These are phyloP conservation scores for Ascoidea tarda DNA, from an alignment of 805 yeast genomes.

Conservation along the genomic window DNA sequence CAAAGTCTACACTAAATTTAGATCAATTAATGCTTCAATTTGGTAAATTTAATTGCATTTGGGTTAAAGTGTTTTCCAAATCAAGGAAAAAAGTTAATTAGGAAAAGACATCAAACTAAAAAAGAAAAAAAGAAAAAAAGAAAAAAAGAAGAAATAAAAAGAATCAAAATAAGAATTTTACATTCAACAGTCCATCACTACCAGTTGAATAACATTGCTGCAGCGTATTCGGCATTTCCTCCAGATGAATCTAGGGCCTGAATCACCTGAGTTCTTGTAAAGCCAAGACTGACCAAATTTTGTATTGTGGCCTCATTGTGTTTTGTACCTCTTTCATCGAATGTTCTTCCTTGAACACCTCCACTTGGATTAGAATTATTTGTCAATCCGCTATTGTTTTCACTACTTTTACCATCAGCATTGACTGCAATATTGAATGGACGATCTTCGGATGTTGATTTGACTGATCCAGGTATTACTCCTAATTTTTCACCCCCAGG, in stretches of 20 bases:
- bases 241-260: slow-evolving; percentile 49
- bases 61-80: too few species aligned
- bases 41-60: too few species aligned
- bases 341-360: background rate
- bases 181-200: too few species aligned
- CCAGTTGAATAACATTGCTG: slow-evolving; percentile 45
- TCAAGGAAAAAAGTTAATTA: too few species aligned
- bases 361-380: slow-evolving; percentile 1
- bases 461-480: too few species aligned
- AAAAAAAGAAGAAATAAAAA: too few species aligned
- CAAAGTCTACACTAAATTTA: too few species aligned
- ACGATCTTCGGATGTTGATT: slow-evolving; percentile 2
- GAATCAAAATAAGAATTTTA: too few species aligned
- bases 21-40: too few species aligned
- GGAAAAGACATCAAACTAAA: too few species aligned
- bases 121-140: too few species aligned
- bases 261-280: slow-evolving; percentile 46
- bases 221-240: slow-evolving; percentile 81
- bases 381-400: slow-evolving; percentile 3
- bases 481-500: slow-evolving; percentile 21
- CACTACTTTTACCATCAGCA: slow-evolving; percentile 5
- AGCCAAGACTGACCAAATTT: slow-evolving; percentile 56
- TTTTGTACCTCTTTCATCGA: slow-evolving; percentile 1
- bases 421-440: background rate
- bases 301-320: slow-evolving; percentile 24